A percentile compares a stretch with the other conserved stretches of the same genome.
phyloP scores from a whole-genome alignment of 805 yeast genomes.

The Cyberlindnera veronae region DNA sequence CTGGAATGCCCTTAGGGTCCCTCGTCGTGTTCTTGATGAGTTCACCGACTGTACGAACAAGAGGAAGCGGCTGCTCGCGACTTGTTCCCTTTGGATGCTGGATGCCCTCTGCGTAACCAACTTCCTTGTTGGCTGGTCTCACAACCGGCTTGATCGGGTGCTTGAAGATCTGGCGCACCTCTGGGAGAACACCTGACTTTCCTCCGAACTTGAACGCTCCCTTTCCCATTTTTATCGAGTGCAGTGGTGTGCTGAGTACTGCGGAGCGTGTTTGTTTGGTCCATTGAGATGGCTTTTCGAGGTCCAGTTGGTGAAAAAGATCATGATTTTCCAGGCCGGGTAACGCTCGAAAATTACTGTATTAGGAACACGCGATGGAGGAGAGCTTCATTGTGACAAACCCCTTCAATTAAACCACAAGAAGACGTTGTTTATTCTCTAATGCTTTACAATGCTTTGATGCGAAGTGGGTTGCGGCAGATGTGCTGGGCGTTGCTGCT shows the following conservation, averaged over 20 bases:
- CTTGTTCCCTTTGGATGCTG: constrained; percentile 62
- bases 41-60: constrained; percentile 55
- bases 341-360: constrained; percentile 3
- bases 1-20: constrained; percentile 36
- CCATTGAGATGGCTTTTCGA: background rate
- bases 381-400: constrained; percentile 39
- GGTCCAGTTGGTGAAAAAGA: background rate
- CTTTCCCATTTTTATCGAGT: constrained; percentile 38
- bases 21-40: constrained; percentile 53
- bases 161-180: constrained; percentile 70
- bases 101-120: constrained; percentile 70
- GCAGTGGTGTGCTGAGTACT: background rate
- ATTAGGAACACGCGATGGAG: constrained; percentile 31
- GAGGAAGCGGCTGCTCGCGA: constrained; percentile 51
- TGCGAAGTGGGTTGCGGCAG: constrained; percentile 36
- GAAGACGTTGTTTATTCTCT: constrained; percentile 33
- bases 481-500: constrained; percentile 34
- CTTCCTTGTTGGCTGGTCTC: constrained; percentile 45
- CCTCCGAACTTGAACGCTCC: constrained; percentile 44
- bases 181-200: constrained; percentile 82
- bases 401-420: no score
- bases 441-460: constrained; percentile 32
- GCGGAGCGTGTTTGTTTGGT: background rate
- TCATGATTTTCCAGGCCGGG: constrained; percentile 6
- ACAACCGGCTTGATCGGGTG: constrained; percentile 43